Evolutionary conservation across 164 flowering plant species (phyloP), one percentile per base, ranked within the genome.

Genomic region (Brasenia schreberi): DNA sequence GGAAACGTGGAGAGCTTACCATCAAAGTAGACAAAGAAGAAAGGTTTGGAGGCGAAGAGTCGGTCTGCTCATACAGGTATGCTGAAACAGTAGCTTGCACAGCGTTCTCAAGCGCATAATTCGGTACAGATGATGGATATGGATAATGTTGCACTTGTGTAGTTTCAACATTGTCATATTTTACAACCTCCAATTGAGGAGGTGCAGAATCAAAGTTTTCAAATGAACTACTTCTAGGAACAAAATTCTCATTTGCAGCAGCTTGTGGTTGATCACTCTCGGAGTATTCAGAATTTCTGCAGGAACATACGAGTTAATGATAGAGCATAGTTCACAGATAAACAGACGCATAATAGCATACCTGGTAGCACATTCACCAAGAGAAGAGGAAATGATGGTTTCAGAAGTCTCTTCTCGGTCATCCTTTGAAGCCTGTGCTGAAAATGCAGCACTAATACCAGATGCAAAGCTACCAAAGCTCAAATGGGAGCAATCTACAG

Each of bases 391-490:
- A 74, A 85, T 83, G 33, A 71, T 79, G 19, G 77, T 71, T 18
- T 68, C 43, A 73, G 87, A 69, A 65, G 77, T 52, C 67, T 89
- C 97, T 61, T 85, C 94, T 66, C 80, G 62, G 69, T 81, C 70
- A 74, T 62, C 74, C 67, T 81, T 81, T 61, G 75, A 59, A 19
- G 85, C 72, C 62, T 75, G 78, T 66, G 88, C 80, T 65, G 80
- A 75, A 76, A 73, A 79, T 27, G 76, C 71, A 73, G 81, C 72
- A 76, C 67, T 72, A n/a, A 79, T 72, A 68, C 78, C 89, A 74
- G 91, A 69, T 67, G 96, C 90, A 75, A 95, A 92, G 74, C 97
- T 95, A 43, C 99, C 99, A 84, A 95, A 95, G 76, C 94, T 90
- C 82, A 95, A 73, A 72, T 90, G 92, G 16, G 87, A 83, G 74